Evolutionary conservation across 768 basidiomycete species (phyloP).

Genomic region (Phlebiopsis flavidoalba): DNA sequence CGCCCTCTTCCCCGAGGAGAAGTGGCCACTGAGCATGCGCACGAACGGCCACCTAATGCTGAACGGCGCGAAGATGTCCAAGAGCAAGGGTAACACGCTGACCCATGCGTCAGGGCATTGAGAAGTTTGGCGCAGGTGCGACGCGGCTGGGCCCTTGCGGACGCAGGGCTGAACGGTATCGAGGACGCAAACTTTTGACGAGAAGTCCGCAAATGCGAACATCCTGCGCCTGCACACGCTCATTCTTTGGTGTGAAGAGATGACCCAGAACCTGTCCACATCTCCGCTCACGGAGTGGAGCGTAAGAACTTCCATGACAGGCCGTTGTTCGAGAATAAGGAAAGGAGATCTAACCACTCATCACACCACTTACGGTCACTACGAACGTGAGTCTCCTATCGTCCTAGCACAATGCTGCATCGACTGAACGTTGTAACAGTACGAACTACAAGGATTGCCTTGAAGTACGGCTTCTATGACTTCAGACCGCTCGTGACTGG

Average conservation of each 20-base stretch:
- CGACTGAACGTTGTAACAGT: constrained; percentile 35
- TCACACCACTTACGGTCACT: constrained; percentile 76
- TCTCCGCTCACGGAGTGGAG: constrained; percentile 70
- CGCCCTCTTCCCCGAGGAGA: constrained; percentile 86
- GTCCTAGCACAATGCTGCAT: constrained; percentile 23
- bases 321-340: constrained; percentile 84
- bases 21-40: constrained; percentile 90
- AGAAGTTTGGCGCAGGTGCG: constrained; percentile 97
- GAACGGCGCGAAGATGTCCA: constrained; percentile 99
- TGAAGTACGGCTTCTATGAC: constrained; percentile 96
- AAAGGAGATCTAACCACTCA: constrained; percentile 89
- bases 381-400: constrained; percentile 37
- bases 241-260: constrained; percentile 92
- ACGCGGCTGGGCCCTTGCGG: constrained; percentile 88
- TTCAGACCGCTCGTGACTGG: constrained; percentile 97
- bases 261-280: constrained; percentile 63
- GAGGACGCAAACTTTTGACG: constrained; percentile 99
- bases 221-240: constrained; percentile 91
- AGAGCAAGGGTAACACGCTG: constrained; percentile 93
- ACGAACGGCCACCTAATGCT: constrained; percentile 95
- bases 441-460: constrained; percentile 93
- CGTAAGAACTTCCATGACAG: constrained; percentile 78
- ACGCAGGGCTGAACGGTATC: constrained; percentile 95
- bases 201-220: constrained; percentile 95
- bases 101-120: constrained; percentile 82